Conservation (phyloP, 164 flowering plant genomes). For the Macadamia integrifolia region DNA sequence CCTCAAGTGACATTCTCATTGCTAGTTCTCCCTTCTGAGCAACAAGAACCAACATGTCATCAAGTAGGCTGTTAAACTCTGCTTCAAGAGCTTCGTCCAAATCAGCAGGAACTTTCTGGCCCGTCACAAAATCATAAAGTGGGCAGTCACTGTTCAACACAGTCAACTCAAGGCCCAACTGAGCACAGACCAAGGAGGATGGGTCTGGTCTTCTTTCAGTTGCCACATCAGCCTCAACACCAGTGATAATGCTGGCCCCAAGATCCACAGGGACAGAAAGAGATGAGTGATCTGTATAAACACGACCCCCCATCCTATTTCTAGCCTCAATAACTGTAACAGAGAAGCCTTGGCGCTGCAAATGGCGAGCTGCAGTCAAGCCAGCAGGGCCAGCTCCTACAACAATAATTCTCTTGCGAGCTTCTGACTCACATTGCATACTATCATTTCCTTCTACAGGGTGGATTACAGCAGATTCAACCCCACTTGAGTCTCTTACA, state of each 20-base stretch:
- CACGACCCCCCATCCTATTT: slow-evolving; percentile 91
- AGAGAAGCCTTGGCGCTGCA: slow-evolving; percentile 87
- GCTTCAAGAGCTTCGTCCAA: slow-evolving; percentile 93
- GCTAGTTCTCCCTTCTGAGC: slow-evolving; percentile 84
- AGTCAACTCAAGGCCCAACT: slow-evolving; percentile 87
- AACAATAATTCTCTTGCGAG: slow-evolving; percentile 53
- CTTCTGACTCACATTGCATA: slow-evolving; percentile 28
- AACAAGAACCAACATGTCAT: slow-evolving; percentile 86
- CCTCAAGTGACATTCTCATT: slow-evolving; percentile 92
- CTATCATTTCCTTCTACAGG: slow-evolving; percentile 10
- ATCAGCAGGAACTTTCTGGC: slow-evolving; percentile 81
- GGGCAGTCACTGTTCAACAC: slow-evolving; percentile 96
- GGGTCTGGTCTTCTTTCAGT: slow-evolving; percentile 97
- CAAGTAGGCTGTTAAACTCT: slow-evolving; percentile 88
- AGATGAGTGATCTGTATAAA: slow-evolving; percentile 82
- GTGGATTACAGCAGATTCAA: slow-evolving; percentile 16
- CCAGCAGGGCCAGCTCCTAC: slow-evolving; percentile 99
- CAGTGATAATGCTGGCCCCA: slow-evolving; percentile 99
- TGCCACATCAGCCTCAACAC: slow-evolving; percentile 96
- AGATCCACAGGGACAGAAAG: slow-evolving; percentile 98
- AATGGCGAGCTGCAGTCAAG: slow-evolving; percentile 92
- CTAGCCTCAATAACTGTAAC: slow-evolving; percentile 90
- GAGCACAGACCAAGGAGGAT: slow-evolving; percentile 88
- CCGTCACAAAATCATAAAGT: slow-evolving; percentile 81
- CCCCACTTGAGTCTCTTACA: slow-evolving; percentile 13